Percentiles rank a stretch among this genome's conserved stretches.
Conservation (phyloP, 129 eudicot species). For the Saposhnikovia divaricata region DNA sequence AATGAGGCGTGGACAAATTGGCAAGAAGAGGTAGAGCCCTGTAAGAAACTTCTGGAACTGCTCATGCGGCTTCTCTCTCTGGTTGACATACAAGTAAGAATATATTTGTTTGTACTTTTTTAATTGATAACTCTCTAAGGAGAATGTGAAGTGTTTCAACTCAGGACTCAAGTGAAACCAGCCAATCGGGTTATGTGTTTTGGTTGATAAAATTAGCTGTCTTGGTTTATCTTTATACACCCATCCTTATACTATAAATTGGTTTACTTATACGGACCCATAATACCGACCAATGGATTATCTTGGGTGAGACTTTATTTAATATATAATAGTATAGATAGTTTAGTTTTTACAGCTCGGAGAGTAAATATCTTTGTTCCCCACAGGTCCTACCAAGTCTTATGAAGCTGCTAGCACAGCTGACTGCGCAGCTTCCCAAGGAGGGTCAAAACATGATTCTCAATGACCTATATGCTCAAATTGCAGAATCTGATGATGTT, state of each 20-base stretch:
- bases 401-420: conserved; percentile 76
- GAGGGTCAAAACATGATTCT: conserved; percentile 65
- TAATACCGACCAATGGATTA: too few species aligned
- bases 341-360: neutral
- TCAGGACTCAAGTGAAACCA: neutral
- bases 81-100: conserved; percentile 72
- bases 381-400: conserved; percentile 77
- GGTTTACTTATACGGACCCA: too few species aligned
- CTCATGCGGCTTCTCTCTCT: conserved; percentile 57
- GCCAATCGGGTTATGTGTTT: neutral
- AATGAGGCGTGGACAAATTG: conserved; percentile 47
- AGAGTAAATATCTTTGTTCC: neutral
- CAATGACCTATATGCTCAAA: conserved; percentile 63
- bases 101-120: neutral
- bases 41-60: conserved; percentile 70
- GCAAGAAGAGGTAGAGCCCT: conserved; percentile 72
- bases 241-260: too few species aligned
- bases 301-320: too few species aligned
- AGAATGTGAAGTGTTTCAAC: neutral
- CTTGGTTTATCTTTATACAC: neutral
- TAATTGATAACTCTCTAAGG: neutral
- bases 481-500: conserved; percentile 96
- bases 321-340: too few species aligned
- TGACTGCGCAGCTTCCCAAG: conserved; percentile 52
- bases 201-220: neutral